A percentile compares a stretch with the other conserved stretches of the same genome.
phyloP scores from a whole-genome alignment of 495 filamentous ascomycete species.

The Tuber aestivum region DNA sequence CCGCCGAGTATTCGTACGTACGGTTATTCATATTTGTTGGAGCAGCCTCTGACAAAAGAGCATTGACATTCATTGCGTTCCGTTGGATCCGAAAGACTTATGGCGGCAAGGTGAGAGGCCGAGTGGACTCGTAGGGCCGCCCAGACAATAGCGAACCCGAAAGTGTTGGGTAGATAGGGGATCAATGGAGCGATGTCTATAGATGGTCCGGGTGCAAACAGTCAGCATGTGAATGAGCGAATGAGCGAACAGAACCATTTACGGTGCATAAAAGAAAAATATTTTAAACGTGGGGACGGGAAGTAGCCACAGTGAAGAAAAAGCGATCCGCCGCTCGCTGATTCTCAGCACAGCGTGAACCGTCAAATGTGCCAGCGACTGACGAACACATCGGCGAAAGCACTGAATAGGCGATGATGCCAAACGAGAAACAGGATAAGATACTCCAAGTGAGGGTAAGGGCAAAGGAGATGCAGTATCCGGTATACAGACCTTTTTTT shows the following conservation, averaged over 20 bases:
- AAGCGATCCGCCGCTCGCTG: neutral
- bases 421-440: slow-evolving; percentile 11
- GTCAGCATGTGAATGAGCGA: neutral
- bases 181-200: neutral
- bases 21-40: slow-evolving; percentile 26
- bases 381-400: slow-evolving; percentile 8
- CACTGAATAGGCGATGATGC: slow-evolving; percentile 12
- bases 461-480: slow-evolving; percentile 4
- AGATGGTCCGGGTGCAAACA: slow-evolving; percentile 1
- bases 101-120: neutral
- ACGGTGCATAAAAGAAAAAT: neutral
- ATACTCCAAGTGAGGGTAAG: slow-evolving; percentile 12
- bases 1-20: slow-evolving; percentile 25
- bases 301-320: slow-evolving; percentile 1
- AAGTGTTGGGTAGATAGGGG: slow-evolving; percentile 4
- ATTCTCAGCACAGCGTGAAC: neutral
- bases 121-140: slow-evolving; percentile 3
- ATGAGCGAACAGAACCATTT: neutral
- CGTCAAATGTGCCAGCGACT: slow-evolving; percentile 20
- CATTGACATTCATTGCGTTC: slow-evolving; percentile 37
- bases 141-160: neutral
- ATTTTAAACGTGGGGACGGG: neutral
- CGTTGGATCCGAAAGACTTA: neutral
- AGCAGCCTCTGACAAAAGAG: slow-evolving; percentile 35
- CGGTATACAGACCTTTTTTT: slow-evolving; percentile 24